Base-by-base conservation (phyloP, 2,329 filamentous ascomycete genomes). In the Botrytis deweyae region DNA sequence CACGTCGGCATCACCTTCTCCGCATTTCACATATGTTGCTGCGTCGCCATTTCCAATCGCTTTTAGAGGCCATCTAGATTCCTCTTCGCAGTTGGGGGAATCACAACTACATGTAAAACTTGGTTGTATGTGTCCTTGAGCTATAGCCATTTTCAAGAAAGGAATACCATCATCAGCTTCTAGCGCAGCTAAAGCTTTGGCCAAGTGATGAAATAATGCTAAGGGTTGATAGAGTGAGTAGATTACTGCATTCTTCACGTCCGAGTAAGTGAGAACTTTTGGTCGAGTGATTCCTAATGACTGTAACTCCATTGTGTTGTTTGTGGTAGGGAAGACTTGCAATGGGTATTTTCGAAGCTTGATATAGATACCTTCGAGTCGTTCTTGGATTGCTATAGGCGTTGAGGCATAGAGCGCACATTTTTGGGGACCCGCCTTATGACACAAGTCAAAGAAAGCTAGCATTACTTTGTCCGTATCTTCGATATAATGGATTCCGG, bases 401-500 rank as follows among this genome's bases (percentile, higher is more conserved):
- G 44, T 67, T 52, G 20, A 36, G 25, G 44, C 44, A 52, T 67
- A 49, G 36, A 67, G 36, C 25, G 64, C 44, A 52, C 64, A 67
- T 25, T 49, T 52, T 18, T 38, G 18, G 7, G 64, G 33, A 12
- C 64, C 64, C 1, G 64, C 64, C 14, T 49, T 52, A 9, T 67
- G 64, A 38, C 44, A 64, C 12, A 67, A 16, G 20, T 52, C 44
- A 49, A 67, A 67, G 12, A 67, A 52, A 4, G 44, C 44, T 18
- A 67, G 44, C 44, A 67, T 67, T 18, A 67, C 44, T 52, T 52
- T 52, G 22, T 82, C 80, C 4, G 80, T 75, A 68, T 81, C 80
- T 9, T 76, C 64, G 14, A 79, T 73, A 69, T 87, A 87, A 75
- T 85, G 85, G 75, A 83, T 81, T 72, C 85, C 83, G 1, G 80